phyloP scores from a whole-genome alignment of 2,329 filamentous ascomycete genomes.

The Xylaria sp. region DNA sequence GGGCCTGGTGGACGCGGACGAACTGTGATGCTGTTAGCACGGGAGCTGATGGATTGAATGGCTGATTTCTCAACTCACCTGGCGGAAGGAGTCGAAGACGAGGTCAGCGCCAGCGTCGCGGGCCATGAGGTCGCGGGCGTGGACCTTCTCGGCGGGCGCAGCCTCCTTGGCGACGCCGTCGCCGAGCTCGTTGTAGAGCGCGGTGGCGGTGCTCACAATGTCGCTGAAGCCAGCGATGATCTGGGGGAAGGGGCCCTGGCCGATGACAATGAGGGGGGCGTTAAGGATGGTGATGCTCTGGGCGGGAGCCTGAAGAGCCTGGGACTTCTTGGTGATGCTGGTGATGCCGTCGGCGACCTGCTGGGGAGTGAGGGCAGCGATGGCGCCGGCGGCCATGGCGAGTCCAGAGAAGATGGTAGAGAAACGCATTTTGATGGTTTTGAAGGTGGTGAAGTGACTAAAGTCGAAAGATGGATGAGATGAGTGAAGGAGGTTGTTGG shows the following conservation, averaged over 20 bases:
- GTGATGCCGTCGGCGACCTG: constrained; percentile 13
- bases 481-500: no score
- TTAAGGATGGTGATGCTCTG: constrained; percentile 16
- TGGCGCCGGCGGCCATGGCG: constrained; percentile 11
- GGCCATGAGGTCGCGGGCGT: constrained; percentile 11
- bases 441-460: not conserved
- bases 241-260: constrained; percentile 11
- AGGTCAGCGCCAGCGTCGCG: constrained; percentile 6
- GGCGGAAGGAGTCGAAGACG: constrained; percentile 15
- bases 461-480: not conserved
- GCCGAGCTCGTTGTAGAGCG: constrained; percentile 1
- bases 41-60: not conserved
- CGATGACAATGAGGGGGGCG: constrained; percentile 9
- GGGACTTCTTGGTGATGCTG: constrained; percentile 12
- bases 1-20: constrained; percentile 15
- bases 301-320: constrained; percentile 9
- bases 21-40: constrained; percentile 6
- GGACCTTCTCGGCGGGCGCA: constrained; percentile 2
- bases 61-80: constrained; percentile 1
- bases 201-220: constrained; percentile 13
- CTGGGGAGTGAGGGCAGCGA: constrained; percentile 7
- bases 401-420: constrained; percentile 14
- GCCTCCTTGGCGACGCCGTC: not conserved
- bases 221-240: constrained; percentile 14
- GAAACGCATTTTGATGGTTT: constrained; percentile 16